Conservation (phyloP, 2,329 filamentous ascomycete genomes). For the Colletotrichum sp. region DNA sequence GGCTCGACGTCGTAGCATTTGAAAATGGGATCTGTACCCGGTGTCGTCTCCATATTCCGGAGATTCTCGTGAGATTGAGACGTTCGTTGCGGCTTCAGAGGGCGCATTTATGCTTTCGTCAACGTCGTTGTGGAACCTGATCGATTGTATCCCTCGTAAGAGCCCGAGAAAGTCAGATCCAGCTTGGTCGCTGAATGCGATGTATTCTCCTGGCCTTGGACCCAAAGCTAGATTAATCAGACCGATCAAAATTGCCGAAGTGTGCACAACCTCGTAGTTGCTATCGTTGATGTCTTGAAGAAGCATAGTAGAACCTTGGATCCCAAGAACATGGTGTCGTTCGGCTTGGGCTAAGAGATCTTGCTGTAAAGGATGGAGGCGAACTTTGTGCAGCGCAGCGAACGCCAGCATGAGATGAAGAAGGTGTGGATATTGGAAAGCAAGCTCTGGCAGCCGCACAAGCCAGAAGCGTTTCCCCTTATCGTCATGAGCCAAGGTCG, state of each 20-base stretch:
- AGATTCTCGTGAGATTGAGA: not conserved
- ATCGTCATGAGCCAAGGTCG: not conserved
- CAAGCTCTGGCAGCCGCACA: not conserved
- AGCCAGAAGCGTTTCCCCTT: not conserved
- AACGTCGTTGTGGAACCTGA: not conserved
- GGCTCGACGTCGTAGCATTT: not conserved
- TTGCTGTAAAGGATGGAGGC: not conserved
- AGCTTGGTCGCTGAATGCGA: not conserved
- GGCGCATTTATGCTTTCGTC: not conserved
- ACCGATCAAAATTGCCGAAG: not conserved
- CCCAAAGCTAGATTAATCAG: not conserved
- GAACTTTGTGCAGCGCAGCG: not conserved
- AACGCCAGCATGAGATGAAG: not conserved
- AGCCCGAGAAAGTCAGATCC: not conserved
- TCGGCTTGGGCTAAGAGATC: not conserved
- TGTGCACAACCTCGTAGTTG: not conserved
- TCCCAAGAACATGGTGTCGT: not conserved
- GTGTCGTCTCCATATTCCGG: not conserved
- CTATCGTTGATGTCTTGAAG: not conserved
- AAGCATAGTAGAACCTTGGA: not conserved
- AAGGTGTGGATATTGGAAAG: not conserved
- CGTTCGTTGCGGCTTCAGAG: not conserved
- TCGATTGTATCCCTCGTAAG: not conserved
- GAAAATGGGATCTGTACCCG: not conserved
- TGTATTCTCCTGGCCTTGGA: not conserved